phyloP scores from a whole-genome alignment of 2,329 filamentous ascomycete genomes.

The Cercospora sp. region DNA sequence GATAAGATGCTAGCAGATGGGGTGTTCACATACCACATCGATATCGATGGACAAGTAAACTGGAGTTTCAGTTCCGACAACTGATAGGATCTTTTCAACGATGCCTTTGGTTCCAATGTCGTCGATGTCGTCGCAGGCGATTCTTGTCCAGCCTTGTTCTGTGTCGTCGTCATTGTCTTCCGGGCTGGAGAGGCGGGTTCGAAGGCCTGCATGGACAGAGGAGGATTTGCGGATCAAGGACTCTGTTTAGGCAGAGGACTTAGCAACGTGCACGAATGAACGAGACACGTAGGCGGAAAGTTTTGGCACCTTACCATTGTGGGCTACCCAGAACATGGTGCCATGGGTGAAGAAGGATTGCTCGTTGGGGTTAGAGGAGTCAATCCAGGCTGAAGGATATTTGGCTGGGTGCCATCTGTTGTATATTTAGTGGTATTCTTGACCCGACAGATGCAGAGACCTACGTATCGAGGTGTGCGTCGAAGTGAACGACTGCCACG shows the following conservation, averaged over 20 bases:
- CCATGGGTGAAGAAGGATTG: constrained; percentile 83
- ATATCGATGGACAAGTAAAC: constrained; percentile 83
- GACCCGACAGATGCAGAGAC: background rate
- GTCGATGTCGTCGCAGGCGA: constrained; percentile 84
- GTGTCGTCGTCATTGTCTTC: constrained; percentile 72
- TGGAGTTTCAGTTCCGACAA: constrained; percentile 71
- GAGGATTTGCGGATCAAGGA: constrained; percentile 73
- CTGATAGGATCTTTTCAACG: constrained; percentile 67
- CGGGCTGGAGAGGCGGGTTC: constrained; percentile 69
- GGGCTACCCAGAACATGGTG: constrained; percentile 88
- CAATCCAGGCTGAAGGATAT: constrained; percentile 75
- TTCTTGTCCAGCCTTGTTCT: constrained; percentile 74
- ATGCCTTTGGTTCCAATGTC: constrained; percentile 73
- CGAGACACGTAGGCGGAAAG: background rate
- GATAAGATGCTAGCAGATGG: background rate
- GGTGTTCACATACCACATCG: constrained; percentile 55
- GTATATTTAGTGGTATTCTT: background rate
- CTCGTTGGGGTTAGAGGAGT: constrained; percentile 52
- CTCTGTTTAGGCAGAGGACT: constrained; percentile 48
- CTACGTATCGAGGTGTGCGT: constrained; percentile 70
- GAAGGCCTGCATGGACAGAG: constrained; percentile 79
- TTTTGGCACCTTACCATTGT: constrained; percentile 46
- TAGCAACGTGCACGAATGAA: background rate
- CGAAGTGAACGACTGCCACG: constrained; percentile 54
- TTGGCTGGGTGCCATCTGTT: constrained; percentile 70